Base-by-base conservation (phyloP, 2,329 filamentous ascomycete species). In the Aureobasidium pullulans region DNA sequence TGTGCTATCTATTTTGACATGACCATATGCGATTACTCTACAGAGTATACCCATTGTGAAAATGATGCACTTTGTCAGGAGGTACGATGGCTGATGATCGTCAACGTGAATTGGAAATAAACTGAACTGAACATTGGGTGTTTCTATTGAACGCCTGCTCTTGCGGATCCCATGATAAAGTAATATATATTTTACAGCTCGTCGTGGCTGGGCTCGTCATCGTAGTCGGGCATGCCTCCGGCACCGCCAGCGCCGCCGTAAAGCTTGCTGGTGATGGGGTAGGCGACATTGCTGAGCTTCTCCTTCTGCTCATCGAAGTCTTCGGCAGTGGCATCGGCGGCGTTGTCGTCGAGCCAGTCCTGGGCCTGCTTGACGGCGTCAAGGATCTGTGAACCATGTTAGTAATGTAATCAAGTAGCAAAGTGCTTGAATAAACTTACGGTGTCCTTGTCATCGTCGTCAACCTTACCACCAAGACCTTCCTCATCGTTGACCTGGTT, bases 301-400 rank as follows among this genome's bases (percentile, higher is more conserved):
- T 99, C 93, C 83, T 95, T 96, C 83, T 97, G 93, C 85, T 99
- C 94, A 78, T 96, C 92, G 70, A 97, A 96, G 81, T 97, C 94
- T 81, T 96, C 93, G 62, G 90, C 82, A 67, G 81, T 84, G 65
- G 94, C 94, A 56, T 88, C 87, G 66, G 87, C 85, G 66, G 84
- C 89, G 79, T 96, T 95, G 84, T 96, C 90, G 69, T 96, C 92
- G 62, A 99, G 87, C 94, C 94, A 99, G 75, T 96, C 92, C 69
- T 87, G 87, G 64, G 90, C 81, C 81, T 99, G 94, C 88, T 97
- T 97, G 79, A 99, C 86, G 64, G 94, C 94, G 66, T 96, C 92
- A 65, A 96, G 79, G 69, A 99, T 85, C 84, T 87, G 43, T 43
- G 57, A 61, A 16, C 34, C 42, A 57, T 59, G 67, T 78, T 73